Base-by-base conservation (phyloP, 495 filamentous ascomycete genomes). In the Apodospora peruviana region DNA sequence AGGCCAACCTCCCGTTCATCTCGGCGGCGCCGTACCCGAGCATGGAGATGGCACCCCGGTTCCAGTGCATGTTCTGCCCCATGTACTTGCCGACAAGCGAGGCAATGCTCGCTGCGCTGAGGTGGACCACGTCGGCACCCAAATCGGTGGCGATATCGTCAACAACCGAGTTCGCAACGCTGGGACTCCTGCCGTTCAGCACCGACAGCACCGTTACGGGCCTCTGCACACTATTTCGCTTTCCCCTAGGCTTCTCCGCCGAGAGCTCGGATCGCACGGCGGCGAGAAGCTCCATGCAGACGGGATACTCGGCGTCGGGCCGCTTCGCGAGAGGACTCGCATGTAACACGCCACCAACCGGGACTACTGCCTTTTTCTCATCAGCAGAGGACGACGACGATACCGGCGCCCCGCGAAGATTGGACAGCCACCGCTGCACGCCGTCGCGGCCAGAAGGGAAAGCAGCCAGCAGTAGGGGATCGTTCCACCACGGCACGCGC, bases 31-130 rank as follows among this genome's bases (percentile, higher is more conserved):
- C 80, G 46, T 90, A 91, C 7, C 83, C 83, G n/a, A 91, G 68
- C 29, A 62, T 58, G 12, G 80, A 79, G 23, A 83, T 52, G 12
- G 57, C 57, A 37, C 66, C 71, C 24, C 61, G 67, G 17, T 49
- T 69, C 61, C 63, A 73, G 21, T 65, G 65, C 35, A 63, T 36
- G 42, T 74, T 74, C 58, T 94, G 88, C 32, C 85, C 80, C 19
- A 88, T 50, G 59, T 87, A 88, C 54, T 84, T 77, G 23, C 82
- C 86, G 35, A 86, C 78, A 35, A 97, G 71, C 47, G 90, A 75
- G 12, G 89, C 86, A 52, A 98, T 75, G 61, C 90, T 87, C 51
- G 86, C 82, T 12, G 90, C 83, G 64, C 86, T 82, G 12, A 98
- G 66, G 19, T 79, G 77, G 27, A 98, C 69, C 4, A 96, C 60